Conservation (phyloP, 139 green algal species). For the Chlamydomonas applanata region DNA sequence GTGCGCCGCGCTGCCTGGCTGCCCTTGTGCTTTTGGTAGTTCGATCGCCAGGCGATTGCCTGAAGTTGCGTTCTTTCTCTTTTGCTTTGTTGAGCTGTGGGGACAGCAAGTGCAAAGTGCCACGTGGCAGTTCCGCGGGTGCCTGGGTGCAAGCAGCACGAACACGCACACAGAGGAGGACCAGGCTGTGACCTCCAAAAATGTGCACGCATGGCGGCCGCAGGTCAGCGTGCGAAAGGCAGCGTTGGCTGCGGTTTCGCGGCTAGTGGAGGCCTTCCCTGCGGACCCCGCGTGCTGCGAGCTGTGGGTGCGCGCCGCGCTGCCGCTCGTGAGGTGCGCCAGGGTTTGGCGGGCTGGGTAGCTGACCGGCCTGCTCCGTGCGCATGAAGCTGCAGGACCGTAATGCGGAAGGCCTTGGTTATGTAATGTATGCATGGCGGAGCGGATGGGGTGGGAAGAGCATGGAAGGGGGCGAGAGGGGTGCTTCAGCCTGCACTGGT, state of each 20-base stretch:
- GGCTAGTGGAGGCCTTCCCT: slow-evolving; percentile 52
- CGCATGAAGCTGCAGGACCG: no score
- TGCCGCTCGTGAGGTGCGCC: slow-evolving; percentile 56
- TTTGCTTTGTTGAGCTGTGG: background rate
- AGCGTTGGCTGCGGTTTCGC: slow-evolving; percentile 40
- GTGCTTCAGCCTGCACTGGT: no score
- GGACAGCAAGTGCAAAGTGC: background rate
- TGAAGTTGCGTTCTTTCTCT: background rate
- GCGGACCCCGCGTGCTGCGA: slow-evolving; percentile 32
- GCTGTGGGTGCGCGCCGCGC: slow-evolving; percentile 56
- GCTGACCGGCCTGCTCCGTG: no score
- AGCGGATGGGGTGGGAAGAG: no score
- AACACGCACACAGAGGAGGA: no score
- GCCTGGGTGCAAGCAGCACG: background rate
- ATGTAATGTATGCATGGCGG: no score
- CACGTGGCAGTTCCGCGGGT: background rate
- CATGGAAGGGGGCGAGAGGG: no score
- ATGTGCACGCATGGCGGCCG: no score
- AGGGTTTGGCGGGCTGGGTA: background rate
- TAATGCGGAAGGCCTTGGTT: no score
- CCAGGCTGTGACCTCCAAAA: no score
- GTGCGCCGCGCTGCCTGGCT: slow-evolving; percentile 4
- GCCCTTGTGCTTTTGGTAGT: background rate
- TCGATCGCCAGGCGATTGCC: background rate
- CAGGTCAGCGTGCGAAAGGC: slow-evolving; percentile 72